Evolutionary conservation across 495 filamentous ascomycete genomes (phyloP).

Genomic region (Penicillium pulvis): DNA sequence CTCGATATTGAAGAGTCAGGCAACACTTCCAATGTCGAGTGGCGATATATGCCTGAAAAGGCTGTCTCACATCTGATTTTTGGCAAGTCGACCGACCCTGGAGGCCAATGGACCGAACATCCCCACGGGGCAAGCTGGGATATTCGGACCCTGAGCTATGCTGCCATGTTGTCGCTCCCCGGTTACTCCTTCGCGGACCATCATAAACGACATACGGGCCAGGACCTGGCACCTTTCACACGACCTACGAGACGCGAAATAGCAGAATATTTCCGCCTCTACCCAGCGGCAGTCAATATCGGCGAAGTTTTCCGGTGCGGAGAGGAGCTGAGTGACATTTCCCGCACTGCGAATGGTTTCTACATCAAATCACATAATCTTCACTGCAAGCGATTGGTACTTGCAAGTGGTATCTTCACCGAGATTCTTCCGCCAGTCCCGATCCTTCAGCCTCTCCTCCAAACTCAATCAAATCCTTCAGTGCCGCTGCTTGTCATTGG

Average conservation of each 20-base stretch:
- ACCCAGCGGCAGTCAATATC: constrained; percentile 58
- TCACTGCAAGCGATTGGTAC: constrained; percentile 60
- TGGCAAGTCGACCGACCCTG: constrained; percentile 54
- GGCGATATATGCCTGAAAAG: constrained; percentile 53
- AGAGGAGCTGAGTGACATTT: constrained; percentile 46
- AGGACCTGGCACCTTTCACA: constrained; percentile 53
- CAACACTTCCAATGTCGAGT: constrained; percentile 55
- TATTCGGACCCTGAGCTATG: constrained; percentile 64
- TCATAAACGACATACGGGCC: constrained; percentile 42
- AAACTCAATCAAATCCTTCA: constrained; percentile 24
- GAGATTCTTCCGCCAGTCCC: constrained; percentile 55
- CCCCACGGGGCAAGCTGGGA: constrained; percentile 56
- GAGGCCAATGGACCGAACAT: constrained; percentile 68
- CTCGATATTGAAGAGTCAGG: constrained; percentile 58
- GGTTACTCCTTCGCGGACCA: constrained; percentile 63
- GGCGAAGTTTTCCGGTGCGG: constrained; percentile 50
- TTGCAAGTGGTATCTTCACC: constrained; percentile 67
- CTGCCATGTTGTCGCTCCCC: constrained; percentile 65
- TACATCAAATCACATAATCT: constrained; percentile 54
- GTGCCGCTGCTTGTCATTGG: constrained; percentile 59
- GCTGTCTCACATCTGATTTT: constrained; percentile 61
- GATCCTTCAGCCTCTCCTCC: constrained; percentile 44
- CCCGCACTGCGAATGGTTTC: constrained; percentile 52
- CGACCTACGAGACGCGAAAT: constrained; percentile 61
- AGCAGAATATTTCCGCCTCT: constrained; percentile 58